Evolutionary conservation across 2,329 filamentous ascomycete genomes (phyloP).

Genomic region (Pyrenophora graminea): DNA sequence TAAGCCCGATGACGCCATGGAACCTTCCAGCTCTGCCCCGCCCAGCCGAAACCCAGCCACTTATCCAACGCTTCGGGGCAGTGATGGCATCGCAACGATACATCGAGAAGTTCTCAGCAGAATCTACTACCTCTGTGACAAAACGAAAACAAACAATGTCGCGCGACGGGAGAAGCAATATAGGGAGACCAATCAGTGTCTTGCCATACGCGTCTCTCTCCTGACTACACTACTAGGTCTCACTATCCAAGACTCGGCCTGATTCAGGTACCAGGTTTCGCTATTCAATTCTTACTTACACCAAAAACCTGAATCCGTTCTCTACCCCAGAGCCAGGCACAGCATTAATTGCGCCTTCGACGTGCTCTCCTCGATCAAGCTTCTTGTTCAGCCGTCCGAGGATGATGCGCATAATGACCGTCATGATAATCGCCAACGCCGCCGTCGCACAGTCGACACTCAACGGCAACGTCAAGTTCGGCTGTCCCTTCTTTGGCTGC

Average conservation of each 20-base stretch:
- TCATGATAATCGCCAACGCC: slow-evolving; percentile 66
- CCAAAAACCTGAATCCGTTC: slow-evolving; percentile 69
- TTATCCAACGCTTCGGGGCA: not conserved
- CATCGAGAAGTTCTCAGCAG: not conserved
- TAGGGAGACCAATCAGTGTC: not conserved
- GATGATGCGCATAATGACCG: slow-evolving; percentile 65
- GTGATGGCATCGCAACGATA: too few species aligned
- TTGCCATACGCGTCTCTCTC: slow-evolving; percentile 1
- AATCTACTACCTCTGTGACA: too few species aligned
- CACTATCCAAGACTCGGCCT: too few species aligned
- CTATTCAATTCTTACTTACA: slow-evolving; percentile 51
- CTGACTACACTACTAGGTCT: not conserved
- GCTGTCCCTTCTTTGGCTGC: slow-evolving; percentile 44
- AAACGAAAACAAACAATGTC: too few species aligned
- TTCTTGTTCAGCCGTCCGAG: slow-evolving; percentile 70
- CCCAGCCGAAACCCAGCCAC: slow-evolving; percentile 8
- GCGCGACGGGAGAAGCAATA: slow-evolving; percentile 3
- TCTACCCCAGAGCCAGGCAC: slow-evolving; percentile 60
- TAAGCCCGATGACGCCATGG: slow-evolving; percentile 20
- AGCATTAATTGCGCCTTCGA: slow-evolving; percentile 58
- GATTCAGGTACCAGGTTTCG: not conserved
- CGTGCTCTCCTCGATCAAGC: slow-evolving; percentile 65
- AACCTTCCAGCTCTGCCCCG: slow-evolving; percentile 25
- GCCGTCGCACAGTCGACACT: slow-evolving; percentile 69
- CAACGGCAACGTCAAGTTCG: slow-evolving; percentile 61